phyloP scores from a whole-genome alignment of 768 basidiomycete genomes.

The Arthromyces matolae region DNA sequence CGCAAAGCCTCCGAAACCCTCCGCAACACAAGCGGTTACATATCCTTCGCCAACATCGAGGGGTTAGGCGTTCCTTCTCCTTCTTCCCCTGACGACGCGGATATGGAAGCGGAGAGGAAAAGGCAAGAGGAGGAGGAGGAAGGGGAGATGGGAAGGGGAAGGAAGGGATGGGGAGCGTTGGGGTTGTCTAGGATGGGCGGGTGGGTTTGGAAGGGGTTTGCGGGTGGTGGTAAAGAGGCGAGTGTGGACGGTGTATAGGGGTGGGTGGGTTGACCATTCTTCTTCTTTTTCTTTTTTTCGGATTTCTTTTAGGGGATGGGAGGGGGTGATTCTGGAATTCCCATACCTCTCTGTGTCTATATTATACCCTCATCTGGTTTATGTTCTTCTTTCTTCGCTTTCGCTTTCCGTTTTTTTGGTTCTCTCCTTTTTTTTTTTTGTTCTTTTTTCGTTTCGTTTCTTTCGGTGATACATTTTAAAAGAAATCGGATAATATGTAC shows the following conservation, averaged over 20 bases:
- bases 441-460: no score
- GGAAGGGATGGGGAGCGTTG: no score
- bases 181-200: no score
- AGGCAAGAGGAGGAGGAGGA: slow-evolving; percentile 7
- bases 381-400: no score
- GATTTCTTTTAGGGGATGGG: not conserved
- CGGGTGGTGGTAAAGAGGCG: not conserved
- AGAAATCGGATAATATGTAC: no score
- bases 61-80: slow-evolving; percentile 62
- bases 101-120: slow-evolving; percentile 6
- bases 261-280: not conserved
- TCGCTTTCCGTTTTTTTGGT: no score
- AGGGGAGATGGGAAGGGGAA: not conserved
- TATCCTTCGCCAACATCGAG: slow-evolving; percentile 64
- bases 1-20: slow-evolving; percentile 58
- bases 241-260: not conserved
- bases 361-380: no score
- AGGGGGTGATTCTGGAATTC: no score
- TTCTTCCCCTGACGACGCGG: slow-evolving; percentile 15
- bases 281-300: not conserved
- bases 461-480: no score
- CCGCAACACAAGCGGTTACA: slow-evolving; percentile 56
- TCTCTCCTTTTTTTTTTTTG: no score
- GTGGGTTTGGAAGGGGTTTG: slow-evolving; percentile 13
- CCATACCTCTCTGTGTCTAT: no score